phyloP scores from a whole-genome alignment of 768 basidiomycete genomes.

The Trametes cubensis region DNA sequence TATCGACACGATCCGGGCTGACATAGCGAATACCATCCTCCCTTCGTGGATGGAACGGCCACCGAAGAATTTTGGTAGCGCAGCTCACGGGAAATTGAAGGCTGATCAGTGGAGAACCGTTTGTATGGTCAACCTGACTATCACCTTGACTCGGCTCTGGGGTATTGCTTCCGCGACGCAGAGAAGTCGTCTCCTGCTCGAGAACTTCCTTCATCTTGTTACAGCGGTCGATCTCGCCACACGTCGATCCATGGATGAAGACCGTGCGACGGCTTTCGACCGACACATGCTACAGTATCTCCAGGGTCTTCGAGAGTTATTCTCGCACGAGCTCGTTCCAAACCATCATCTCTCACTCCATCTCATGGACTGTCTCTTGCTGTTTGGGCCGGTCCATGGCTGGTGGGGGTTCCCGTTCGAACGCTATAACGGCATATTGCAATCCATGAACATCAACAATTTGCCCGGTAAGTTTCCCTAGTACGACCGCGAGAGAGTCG shows the following conservation, averaged over 20 bases:
- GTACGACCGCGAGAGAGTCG: too few species aligned
- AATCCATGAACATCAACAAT: conserved; percentile 31
- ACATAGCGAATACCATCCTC: conserved; percentile 11
- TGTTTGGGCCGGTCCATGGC: conserved; percentile 36
- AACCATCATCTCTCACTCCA: conserved; percentile 40
- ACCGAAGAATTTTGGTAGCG: conserved; percentile 38
- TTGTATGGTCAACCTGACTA: conserved; percentile 37
- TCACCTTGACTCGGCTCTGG: conserved; percentile 43
- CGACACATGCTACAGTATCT: conserved; percentile 29
- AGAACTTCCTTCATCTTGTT: conserved; percentile 36
- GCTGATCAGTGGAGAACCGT: conserved; percentile 41
- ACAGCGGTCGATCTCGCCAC: conserved; percentile 30
- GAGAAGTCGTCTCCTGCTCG: conserved; percentile 22
- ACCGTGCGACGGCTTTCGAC: conserved; percentile 14
- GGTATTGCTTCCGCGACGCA: conserved; percentile 19
- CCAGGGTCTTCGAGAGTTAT: conserved; percentile 25
- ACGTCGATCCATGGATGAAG: conserved; percentile 1
- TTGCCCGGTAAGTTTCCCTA: too few species aligned
- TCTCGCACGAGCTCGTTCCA: conserved; percentile 32
- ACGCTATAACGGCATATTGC: conserved; percentile 33
- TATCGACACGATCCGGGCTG: background rate
- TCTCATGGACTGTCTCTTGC: conserved; percentile 29
- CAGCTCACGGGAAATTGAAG: conserved; percentile 36
- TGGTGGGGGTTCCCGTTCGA: conserved; percentile 36
- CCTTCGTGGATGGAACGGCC: conserved; percentile 38